phyloP scores from a whole-genome alignment of 257 asterid genomes.

The Nicotiana noctiflora region DNA sequence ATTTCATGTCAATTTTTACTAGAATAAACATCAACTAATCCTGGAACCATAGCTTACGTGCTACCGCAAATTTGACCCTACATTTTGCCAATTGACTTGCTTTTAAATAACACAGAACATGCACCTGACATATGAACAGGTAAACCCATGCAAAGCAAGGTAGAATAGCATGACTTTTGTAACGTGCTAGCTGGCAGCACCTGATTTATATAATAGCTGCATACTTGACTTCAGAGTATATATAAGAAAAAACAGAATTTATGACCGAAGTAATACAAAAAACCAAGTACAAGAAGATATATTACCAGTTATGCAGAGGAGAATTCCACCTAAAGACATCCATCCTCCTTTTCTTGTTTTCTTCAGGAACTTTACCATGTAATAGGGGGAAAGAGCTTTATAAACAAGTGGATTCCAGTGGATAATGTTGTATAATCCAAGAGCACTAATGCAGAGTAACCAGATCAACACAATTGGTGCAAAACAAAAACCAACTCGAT shows the following conservation, averaged over 20 bases:
- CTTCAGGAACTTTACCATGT: constrained; percentile 80
- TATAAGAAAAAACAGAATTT: background rate
- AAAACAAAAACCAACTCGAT: constrained; percentile 72
- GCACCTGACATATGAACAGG: background rate
- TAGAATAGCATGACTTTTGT: background rate
- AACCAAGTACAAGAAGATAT: background rate
- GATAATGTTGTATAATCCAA: constrained; percentile 76
- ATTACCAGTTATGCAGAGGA: constrained; percentile 91
- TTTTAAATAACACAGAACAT: background rate
- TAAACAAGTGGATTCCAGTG: constrained; percentile 84
- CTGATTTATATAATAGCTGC: background rate
- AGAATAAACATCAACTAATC: background rate
- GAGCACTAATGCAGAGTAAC: constrained; percentile 78
- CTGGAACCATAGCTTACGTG: background rate
- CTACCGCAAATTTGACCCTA: background rate
- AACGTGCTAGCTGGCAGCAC: background rate
- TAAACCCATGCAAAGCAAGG: constrained; percentile 3
- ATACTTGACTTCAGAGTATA: background rate
- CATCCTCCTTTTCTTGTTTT: constrained; percentile 96
- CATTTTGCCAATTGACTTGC: background rate
- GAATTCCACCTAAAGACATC: constrained; percentile 98
- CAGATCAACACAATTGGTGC: constrained; percentile 81
- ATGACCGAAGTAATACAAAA: background rate
- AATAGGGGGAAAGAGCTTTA: constrained; percentile 81
- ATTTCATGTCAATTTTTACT: background rate